Base-by-base conservation (phyloP, 495 filamentous ascomycete species). In the Lasiosphaeriaceae sp. region DNA sequence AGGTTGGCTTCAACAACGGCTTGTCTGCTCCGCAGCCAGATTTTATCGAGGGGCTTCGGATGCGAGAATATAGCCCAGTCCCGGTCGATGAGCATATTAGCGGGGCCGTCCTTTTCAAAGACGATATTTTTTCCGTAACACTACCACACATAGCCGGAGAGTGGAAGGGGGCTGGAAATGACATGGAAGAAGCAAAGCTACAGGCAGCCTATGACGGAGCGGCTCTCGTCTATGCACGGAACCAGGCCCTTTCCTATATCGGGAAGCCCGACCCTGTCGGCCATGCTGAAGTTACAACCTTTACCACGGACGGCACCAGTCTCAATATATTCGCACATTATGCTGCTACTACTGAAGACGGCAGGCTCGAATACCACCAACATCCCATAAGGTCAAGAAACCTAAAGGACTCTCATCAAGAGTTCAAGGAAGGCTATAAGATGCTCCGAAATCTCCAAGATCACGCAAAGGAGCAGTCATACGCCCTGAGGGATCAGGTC, bases 141-240 rank as follows among this genome's bases (percentile, higher is more conserved):
- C 26, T 73, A n/a, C 66, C 68, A 22, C 68, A 71, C 21, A 5
- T 73, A 19, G 68, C 62, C 21, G 68, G 70, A 20, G 70, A 71
- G 26, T 73, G 68, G 66, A 67, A 67, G 56, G 57, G 61, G 4
- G 51, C 20, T 7, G 58, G 50, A 6, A 52, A 48, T 26, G 45
- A 61, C 37, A 66, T 71, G 59, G 45, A 48, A 48, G 56, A 62
- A 47, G 69, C 65, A n/a, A 47, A 5, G 49, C n/a, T 65, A 34
- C 63, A 66, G 60, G 57, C 41, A 52, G 34, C 26, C 39, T 69
- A 66, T 47, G 61, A 63, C 56, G 67, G 66, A 45, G 71, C 71
- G 11, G 69, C 71, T 1, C 56, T 72, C 22, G 65, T 68, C 39
- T 64, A 66, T 50, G 61, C 64, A 1, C 34, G 69, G 37, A 69